Conservation (phyloP, 2,329 filamentous ascomycete species). For the Ophiocordyceps camponoti-floridani region DNA sequence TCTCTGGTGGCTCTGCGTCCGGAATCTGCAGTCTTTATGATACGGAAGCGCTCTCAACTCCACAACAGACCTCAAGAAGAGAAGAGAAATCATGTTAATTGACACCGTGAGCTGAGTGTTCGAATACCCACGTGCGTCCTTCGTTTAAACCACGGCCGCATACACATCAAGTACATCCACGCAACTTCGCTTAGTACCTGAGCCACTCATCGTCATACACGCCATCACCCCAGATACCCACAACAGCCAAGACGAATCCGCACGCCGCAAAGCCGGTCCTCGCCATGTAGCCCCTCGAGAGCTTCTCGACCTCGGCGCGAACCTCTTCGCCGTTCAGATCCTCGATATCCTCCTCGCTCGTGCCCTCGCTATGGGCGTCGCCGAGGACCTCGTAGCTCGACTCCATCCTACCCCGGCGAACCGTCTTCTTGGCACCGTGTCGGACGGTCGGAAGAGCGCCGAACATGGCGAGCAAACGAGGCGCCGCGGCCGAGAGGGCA, state of each 20-base stretch:
- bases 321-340: slow-evolving; percentile 46
- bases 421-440: slow-evolving; percentile 12
- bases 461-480: slow-evolving; percentile 24
- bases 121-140: neutral
- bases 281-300: slow-evolving; percentile 33
- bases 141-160: neutral
- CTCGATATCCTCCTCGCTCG: slow-evolving; percentile 31
- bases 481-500: slow-evolving; percentile 38
- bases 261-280: slow-evolving; percentile 34
- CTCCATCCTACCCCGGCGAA: slow-evolving; percentile 34
- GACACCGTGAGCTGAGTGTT: too few relatives aligned
- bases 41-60: too few relatives aligned
- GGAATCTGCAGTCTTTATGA: neutral
- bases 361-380: slow-evolving; percentile 29
- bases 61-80: too few relatives aligned
- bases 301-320: slow-evolving; percentile 34
- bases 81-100: neutral
- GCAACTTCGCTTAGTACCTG: neutral
- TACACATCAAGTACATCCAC: neutral
- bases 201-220: slow-evolving; percentile 10
- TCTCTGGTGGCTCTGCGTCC: neutral
- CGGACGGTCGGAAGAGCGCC: slow-evolving; percentile 9
- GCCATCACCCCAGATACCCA: slow-evolving; percentile 51
- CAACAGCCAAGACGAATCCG: slow-evolving; percentile 41
- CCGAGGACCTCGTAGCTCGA: slow-evolving; percentile 54